Evolutionary conservation across 805 yeast genomes (phyloP).

Genomic region (Nakazawaea ernobii): DNA sequence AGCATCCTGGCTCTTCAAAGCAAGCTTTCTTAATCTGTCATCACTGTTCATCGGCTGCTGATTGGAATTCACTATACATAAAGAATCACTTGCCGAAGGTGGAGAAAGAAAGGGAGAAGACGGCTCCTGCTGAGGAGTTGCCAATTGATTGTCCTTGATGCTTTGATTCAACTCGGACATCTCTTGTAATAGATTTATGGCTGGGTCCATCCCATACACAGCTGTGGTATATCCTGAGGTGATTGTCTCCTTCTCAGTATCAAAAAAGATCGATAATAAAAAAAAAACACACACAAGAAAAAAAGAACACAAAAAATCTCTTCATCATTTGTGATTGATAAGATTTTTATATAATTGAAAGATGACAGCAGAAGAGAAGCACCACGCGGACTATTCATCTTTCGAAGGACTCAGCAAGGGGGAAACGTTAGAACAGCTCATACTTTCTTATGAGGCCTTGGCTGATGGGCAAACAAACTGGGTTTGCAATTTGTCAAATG

Average conservation of each 20-base stretch:
- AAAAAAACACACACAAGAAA: not conserved
- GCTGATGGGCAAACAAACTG: slow-evolving; percentile 63
- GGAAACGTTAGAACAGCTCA: slow-evolving; percentile 53
- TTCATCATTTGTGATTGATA: too few species aligned
- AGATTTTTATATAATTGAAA: not conserved
- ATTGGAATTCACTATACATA: slow-evolving; percentile 36
- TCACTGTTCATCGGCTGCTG: slow-evolving; percentile 10
- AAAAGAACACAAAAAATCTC: not conserved
- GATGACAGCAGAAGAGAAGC: slow-evolving; percentile 18
- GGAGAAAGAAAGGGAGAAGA: slow-evolving; percentile 49
- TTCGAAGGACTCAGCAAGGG: slow-evolving; percentile 36
- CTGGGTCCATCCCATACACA: slow-evolving; percentile 8
- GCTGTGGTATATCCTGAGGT: not conserved
- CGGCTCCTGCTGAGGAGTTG: slow-evolving; percentile 46
- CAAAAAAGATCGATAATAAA: not conserved
- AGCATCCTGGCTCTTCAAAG: slow-evolving; percentile 16
- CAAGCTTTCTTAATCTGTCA: slow-evolving; percentile 5
- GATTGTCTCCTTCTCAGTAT: not conserved
- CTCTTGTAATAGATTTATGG: slow-evolving; percentile 5
- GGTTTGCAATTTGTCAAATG: slow-evolving; percentile 86
- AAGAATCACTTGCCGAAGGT: slow-evolving; percentile 48
- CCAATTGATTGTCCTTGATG: slow-evolving; percentile 30
- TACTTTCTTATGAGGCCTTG: slow-evolving; percentile 62
- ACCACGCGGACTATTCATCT: slow-evolving; percentile 74
- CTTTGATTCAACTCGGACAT: slow-evolving; percentile 19